Base-by-base conservation (phyloP, 106 monocot genomes). In the Ottelia alismoides region DNA sequence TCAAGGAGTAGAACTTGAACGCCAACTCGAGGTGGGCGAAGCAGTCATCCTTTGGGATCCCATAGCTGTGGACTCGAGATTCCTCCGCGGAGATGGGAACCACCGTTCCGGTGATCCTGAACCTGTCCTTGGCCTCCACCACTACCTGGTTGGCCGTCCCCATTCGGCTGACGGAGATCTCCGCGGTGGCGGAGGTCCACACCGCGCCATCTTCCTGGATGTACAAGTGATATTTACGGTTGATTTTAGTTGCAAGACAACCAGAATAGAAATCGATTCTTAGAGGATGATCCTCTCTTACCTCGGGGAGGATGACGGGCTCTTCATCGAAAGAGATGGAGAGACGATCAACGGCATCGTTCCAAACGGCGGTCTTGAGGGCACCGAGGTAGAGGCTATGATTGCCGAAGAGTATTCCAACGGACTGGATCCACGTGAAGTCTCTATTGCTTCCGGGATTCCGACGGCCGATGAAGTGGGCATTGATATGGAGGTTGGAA, bases 401-500 rank as follows among this genome's bases (percentile, higher is more conserved):
- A 1, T 2, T 40, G 2, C 52, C 52, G 44, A 52, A 68, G 20
- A 68, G 27, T 26, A 61, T 25, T 14, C 61, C 69, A 1, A 61
- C 20, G 30, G 69, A 27, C 25, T 70, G 69, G 20, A 70, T 59
- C 69, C 60, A 70, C 2, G 69, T 70, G 61, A 70, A 70, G 61
- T 70, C 76, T 0, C 82, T 64, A 5, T 58, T 53, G 61, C 55
- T 57, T 25, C 4, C n/a, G 30, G 76, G 25, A 21, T 25, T 45
- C 0, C 73, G 55, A 57, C 65, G 73, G 31, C 73, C 85, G 47
- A 85, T 70, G 76, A 82, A 77, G 66, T 77, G 82, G 35, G 62
- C 82, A 62, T 82, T 77, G 69, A 82, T 73, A 70, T 82, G 76
- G 77, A 82, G 47, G 28, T 61, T 16, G 46, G 73, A 22, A 64